Evolutionary conservation across 169 alveolate species (phyloP).

Genomic region (Cryptosporidium muris): DNA sequence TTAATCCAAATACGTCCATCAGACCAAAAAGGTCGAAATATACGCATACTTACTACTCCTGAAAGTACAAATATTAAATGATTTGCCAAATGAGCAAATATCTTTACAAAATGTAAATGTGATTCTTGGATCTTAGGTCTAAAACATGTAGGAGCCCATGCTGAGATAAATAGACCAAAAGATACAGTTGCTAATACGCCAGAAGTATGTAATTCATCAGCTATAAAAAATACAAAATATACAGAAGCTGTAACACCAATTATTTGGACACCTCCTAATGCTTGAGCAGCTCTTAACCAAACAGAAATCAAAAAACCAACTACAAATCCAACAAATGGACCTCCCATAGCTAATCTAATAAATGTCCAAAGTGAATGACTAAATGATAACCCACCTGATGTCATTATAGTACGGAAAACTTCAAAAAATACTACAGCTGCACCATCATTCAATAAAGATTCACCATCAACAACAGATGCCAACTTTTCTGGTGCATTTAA

Average conservation of each 20-base stretch:
- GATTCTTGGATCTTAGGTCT: slow-evolving; percentile 71
- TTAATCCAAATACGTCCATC: slow-evolving; percentile 74
- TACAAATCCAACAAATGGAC: slow-evolving; percentile 75
- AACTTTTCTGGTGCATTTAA: slow-evolving; percentile 75
- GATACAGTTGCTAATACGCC: slow-evolving; percentile 76
- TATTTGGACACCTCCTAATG: slow-evolving; percentile 72
- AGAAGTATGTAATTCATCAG: slow-evolving; percentile 73
- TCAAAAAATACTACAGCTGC: slow-evolving; percentile 75
- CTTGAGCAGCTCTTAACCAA: slow-evolving; percentile 69
- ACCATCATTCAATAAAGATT: slow-evolving; percentile 75
- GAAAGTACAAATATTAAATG: slow-evolving; percentile 73
- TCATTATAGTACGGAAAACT: slow-evolving; percentile 57
- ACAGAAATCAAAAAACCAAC: slow-evolving; percentile 69
- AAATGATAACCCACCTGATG: slow-evolving; percentile 40
- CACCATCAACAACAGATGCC: slow-evolving; percentile 78
- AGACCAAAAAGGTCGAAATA: slow-evolving; percentile 70
- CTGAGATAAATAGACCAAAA: slow-evolving; percentile 76
- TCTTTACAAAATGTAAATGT: slow-evolving; percentile 69
- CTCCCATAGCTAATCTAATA: slow-evolving; percentile 74
- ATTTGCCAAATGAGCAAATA: slow-evolving; percentile 72
- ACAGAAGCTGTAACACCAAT: slow-evolving; percentile 72
- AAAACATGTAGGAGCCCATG: slow-evolving; percentile 73
- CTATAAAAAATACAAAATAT: slow-evolving; percentile 73
- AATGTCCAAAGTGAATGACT: slow-evolving; percentile 73
- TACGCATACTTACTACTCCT: slow-evolving; percentile 73